Evolutionary conservation across 345 rosid genomes (phyloP).

Genomic region (Brassica incana): DNA sequence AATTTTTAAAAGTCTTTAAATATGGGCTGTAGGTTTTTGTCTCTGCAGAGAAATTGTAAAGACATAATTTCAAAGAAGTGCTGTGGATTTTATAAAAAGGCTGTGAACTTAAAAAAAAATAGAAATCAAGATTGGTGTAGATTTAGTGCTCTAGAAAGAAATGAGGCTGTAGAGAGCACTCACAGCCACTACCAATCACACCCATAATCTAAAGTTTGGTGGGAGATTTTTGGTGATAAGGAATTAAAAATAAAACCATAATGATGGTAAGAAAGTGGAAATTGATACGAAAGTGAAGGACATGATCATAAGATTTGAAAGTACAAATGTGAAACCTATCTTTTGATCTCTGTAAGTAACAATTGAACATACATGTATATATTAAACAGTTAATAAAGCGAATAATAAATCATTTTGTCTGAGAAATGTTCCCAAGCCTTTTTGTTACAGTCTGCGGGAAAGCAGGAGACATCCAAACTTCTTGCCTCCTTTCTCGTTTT

Average conservation of each 20-base stretch:
- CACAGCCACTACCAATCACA: too few species aligned
- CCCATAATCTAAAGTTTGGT: background rate
- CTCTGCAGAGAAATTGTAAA: too few species aligned
- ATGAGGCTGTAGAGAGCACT: too few species aligned
- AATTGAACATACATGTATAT: background rate
- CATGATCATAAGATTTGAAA: slow-evolving; percentile 28
- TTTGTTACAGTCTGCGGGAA: slow-evolving; percentile 36
- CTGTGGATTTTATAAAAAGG: too few species aligned
- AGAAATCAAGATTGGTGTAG: too few species aligned
- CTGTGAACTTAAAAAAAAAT: too few species aligned
- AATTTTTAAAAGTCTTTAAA: too few species aligned
- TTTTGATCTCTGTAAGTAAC: background rate
- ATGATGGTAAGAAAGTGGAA: background rate
- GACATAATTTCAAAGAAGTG: too few species aligned
- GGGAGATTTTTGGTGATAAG: background rate
- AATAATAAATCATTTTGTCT: slow-evolving; percentile 20
- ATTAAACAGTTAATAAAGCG: slow-evolving; percentile 7
- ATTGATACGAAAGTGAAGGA: slow-evolving; percentile 20
- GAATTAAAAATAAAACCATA: background rate
- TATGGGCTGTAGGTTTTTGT: too few species aligned
- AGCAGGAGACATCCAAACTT: slow-evolving; percentile 38
- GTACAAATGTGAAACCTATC: slow-evolving; percentile 29
- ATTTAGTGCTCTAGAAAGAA: too few species aligned
- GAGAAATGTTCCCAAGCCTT: slow-evolving; percentile 31
- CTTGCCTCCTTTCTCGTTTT: slow-evolving; percentile 29